A percentile compares a stretch with the other conserved stretches of the same genome.
phyloP scores from a whole-genome alignment of 2,329 filamentous ascomycete species.

The Cladosporium phlei region DNA sequence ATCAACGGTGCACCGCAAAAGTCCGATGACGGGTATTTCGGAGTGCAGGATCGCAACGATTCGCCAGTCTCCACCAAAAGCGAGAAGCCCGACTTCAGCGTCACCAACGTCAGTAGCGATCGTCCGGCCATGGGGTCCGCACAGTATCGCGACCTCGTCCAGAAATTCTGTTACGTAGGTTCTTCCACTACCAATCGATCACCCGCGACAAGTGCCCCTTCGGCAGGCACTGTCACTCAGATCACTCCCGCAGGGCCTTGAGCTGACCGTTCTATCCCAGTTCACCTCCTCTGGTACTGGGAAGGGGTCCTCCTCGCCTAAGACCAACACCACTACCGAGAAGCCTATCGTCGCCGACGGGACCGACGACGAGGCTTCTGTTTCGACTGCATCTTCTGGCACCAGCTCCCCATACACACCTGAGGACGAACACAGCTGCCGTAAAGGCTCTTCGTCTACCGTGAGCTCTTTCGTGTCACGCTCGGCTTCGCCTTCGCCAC shows the following conservation, averaged over 20 bases:
- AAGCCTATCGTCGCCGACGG: conserved; percentile 20
- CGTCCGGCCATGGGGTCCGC: conserved; percentile 74
- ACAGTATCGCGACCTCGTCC: conserved; percentile 93
- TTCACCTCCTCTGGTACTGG: conserved; percentile 30
- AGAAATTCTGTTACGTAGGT: conserved; percentile 99
- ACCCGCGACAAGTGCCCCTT: conserved; percentile 9
- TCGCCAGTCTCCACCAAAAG: conserved; percentile 20
- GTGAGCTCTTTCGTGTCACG: conserved; percentile 27
- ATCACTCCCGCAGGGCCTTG: conserved; percentile 12
- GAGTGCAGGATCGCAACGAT: conserved; percentile 32
- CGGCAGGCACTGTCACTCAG: conserved; percentile 17
- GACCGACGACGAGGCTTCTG: conserved; percentile 13
- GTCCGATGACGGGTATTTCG: conserved; percentile 38
- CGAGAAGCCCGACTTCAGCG: conserved; percentile 41
- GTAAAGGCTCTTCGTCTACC: conserved; percentile 17
- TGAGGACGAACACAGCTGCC: conserved; percentile 27
- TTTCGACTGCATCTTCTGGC: conserved; percentile 23
- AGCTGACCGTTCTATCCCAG: conserved; percentile 31
- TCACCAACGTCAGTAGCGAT: conserved; percentile 45
- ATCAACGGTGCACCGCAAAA: conserved; percentile 32
- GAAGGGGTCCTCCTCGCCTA: conserved; percentile 19
- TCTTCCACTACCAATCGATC: conserved; percentile 33
- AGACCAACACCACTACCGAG: conserved; percentile 1
- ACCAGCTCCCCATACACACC: conserved; percentile 23
- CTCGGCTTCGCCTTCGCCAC: conserved; percentile 30